Conservation (phyloP, 306 rosid genomes). For the Cicer arietinum region DNA sequence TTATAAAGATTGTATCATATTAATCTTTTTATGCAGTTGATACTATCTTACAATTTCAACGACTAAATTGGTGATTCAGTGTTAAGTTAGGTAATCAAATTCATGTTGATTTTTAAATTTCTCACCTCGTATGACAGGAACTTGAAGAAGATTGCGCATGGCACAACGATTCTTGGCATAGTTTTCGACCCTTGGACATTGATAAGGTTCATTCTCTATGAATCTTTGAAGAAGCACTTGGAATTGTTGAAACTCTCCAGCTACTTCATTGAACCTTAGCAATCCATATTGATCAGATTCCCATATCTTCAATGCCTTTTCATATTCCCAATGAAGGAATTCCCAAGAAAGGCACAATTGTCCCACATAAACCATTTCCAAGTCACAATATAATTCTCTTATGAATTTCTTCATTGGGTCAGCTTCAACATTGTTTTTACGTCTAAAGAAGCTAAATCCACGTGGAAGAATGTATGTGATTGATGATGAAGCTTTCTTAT, state of each 20-base stretch:
- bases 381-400: conserved; percentile 63
- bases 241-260: conserved; percentile 84
- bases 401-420: conserved; percentile 63
- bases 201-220: conserved; percentile 78
- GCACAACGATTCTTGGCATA: conserved; percentile 70
- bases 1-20: no score
- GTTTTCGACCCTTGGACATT: conserved; percentile 75
- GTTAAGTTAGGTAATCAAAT: neutral
- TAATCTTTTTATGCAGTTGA: neutral
- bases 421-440: conserved; percentile 53
- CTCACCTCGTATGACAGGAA: conserved; percentile 77
- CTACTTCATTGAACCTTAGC: conserved; percentile 64
- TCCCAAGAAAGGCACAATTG: conserved; percentile 98
- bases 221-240: conserved; percentile 82
- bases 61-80: neutral
- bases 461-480: conserved; percentile 56
- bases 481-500: conserved; percentile 49
- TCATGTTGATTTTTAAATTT: neutral
- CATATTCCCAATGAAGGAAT: conserved; percentile 79
- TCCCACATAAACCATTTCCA: conserved; percentile 87
- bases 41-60: neutral
- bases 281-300: conserved; percentile 59
- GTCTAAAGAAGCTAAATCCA: conserved; percentile 52
- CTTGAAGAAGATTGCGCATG: conserved; percentile 73
- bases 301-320: conserved; percentile 65